Evolutionary conservation across 2,329 filamentous ascomycete genomes (phyloP).

Genomic region (Lecanosticta acicola): DNA sequence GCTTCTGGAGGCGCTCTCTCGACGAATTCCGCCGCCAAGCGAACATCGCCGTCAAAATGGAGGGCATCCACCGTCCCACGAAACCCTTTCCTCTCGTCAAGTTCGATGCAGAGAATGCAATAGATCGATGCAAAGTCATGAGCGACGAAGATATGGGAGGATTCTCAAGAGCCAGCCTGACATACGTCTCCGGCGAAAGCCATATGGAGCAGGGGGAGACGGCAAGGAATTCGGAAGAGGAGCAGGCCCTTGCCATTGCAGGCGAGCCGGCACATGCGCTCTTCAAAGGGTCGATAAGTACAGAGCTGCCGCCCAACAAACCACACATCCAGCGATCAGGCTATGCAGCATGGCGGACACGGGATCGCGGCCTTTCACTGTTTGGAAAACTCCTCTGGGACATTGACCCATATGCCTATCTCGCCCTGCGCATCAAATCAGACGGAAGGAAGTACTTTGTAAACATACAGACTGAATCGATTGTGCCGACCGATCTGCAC

Average conservation of each 20-base stretch:
- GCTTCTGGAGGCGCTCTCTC: conserved; percentile 54
- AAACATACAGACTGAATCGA: conserved; percentile 89
- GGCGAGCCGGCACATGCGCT: conserved; percentile 60
- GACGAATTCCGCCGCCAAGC: conserved; percentile 55
- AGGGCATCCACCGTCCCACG: conserved; percentile 60
- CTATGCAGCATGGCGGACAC: conserved; percentile 85
- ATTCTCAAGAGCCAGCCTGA: conserved; percentile 68
- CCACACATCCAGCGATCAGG: conserved; percentile 74
- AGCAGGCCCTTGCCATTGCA: conserved; percentile 10
- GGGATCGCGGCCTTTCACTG: conserved; percentile 68
- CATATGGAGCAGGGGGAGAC: conserved; percentile 11
- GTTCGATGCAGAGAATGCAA: conserved; percentile 50
- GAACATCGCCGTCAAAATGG: conserved; percentile 58
- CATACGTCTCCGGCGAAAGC: conserved; percentile 44
- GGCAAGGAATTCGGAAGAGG: conserved; percentile 7
- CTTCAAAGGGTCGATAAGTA: conserved; percentile 86
- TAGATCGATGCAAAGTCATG: conserved; percentile 63
- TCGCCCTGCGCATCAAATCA: conserved; percentile 81
- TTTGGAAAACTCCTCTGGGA: conserved; percentile 85
- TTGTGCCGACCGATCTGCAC: conserved; percentile 91
- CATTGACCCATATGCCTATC: conserved; percentile 80
- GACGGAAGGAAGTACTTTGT: conserved; percentile 90
- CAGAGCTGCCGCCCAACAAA: conserved; percentile 67
- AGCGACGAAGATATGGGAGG: conserved; percentile 80
- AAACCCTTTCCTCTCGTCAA: conserved; percentile 60